Evolutionary conservation across 257 asterid species (phyloP), one percentile per base, ranked within the genome.

Genomic region (Scutellaria barbata): DNA sequence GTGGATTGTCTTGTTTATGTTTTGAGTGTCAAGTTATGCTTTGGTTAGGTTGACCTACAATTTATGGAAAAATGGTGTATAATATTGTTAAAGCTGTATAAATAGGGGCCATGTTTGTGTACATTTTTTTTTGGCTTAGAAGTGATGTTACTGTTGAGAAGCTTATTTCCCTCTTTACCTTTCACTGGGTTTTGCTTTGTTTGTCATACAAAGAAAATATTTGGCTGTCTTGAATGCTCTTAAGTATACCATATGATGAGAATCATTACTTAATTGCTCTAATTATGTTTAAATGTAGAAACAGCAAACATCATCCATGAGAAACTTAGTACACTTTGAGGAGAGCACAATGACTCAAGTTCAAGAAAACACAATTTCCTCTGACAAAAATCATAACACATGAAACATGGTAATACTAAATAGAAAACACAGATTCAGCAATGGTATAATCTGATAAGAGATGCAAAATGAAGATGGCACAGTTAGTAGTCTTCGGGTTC

Each of bases 401-500:
- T 30, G 35, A 4, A 22, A 30, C 35, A 30, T 30, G 35, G 35
- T 30, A 30, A 30, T 30, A 30, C 35, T 30, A 30, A 30, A 71
- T n/a, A 3, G 5, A 63, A 10, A 46, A 2, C 57, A 65, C 68
- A 37, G 5, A 41, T 73, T 42, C 10, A 47, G 5, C 69, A 62
- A 55, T 55, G 0, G 10, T 5, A 0, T n/a, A 12, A 17, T 10
- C 7, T 10, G 61, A 54, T 54, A 54, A 54, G 12, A 54, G 39
- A 7, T 20, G 18, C 59, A 53, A 57, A 5, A 57, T 3, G 54
- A 7, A 9, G 10, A 10, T 12, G 42, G n/a, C n/a, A 37, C 20
- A 37, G 51, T 79, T 76, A 85, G 65, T 87, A 86, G 42, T 90
- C 96, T 16, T 87, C 96, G 6, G 77, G 81, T 35, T 86, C 96